A percentile compares a stretch with the other conserved stretches of the same genome.
These are phyloP conservation scores for Penicillium brasilianum DNA, from an alignment of 2,329 filamentous ascomycete genomes.

Conservation along the genomic window DNA sequence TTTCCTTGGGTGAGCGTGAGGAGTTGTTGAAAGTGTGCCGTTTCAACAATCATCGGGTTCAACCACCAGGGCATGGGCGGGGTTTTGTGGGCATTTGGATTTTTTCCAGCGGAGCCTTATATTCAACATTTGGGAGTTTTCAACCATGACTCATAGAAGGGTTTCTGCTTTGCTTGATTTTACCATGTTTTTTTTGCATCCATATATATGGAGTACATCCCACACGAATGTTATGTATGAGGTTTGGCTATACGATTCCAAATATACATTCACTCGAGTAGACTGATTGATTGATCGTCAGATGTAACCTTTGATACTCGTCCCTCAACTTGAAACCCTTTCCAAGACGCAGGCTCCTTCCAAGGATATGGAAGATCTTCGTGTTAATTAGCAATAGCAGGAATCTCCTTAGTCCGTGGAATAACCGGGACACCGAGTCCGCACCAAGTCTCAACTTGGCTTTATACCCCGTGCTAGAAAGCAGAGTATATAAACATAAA, in stretches of 20 bases:
- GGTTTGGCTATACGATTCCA: too few relatives aligned
- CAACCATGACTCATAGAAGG: conserved; percentile 31
- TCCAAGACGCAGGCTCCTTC: neutral
- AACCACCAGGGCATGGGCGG: conserved; percentile 35
- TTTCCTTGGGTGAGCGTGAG: conserved; percentile 8
- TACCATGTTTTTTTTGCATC: conserved; percentile 2
- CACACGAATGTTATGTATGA: too few relatives aligned
- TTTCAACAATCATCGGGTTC: conserved; percentile 37
- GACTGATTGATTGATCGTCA: too few relatives aligned
- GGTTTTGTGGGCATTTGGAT: conserved; percentile 24
- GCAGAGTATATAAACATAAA: neutral
- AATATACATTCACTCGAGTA: too few relatives aligned
- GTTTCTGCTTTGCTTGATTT: neutral
- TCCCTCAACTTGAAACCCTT: neutral
- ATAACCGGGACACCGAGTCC: neutral
- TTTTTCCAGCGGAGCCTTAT: conserved; percentile 5
- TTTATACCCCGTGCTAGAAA: neutral
- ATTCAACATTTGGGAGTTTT: conserved; percentile 40
- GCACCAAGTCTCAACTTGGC: neutral
- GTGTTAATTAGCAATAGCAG: neutral
- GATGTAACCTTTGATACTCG: neutral
- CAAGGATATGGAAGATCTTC: neutral
- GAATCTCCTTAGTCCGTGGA: neutral
- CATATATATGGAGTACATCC: neutral
- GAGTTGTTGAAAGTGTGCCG: conserved; percentile 21